Conservation (phyloP, 768 basidiomycete genomes). For the Nidula microcarpa region DNA sequence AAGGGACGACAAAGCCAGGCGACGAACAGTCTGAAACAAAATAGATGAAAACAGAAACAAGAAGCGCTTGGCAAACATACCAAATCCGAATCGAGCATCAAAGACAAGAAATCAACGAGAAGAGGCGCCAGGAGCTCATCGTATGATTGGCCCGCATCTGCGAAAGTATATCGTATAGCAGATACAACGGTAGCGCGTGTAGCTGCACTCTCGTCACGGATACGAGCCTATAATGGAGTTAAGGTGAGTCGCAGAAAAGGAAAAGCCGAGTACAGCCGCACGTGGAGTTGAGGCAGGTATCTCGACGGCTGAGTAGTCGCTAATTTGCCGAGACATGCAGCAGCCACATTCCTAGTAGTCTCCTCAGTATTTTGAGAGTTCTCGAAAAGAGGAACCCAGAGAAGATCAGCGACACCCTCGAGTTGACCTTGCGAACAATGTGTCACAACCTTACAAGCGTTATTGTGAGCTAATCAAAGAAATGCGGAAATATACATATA, state of each 20-base stretch:
- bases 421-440: constrained; percentile 85
- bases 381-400: constrained; percentile 92
- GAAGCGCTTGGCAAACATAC: constrained; percentile 36
- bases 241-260: not conserved
- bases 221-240: constrained; percentile 47
- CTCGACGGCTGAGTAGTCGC: constrained; percentile 87
- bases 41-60: not conserved
- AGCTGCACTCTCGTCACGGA: constrained; percentile 63
- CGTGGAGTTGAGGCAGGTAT: constrained; percentile 92
- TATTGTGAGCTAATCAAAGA: not conserved
- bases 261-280: constrained; percentile 25
- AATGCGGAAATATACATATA: not conserved
- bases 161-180: constrained; percentile 92
- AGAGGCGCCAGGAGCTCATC: constrained; percentile 89
- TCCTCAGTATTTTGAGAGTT: constrained; percentile 90
- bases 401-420: constrained; percentile 80
- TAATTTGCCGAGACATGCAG: constrained; percentile 94
- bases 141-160: constrained; percentile 79
- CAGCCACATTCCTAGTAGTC: constrained; percentile 89
- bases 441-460: constrained; percentile 68
- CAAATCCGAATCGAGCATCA: constrained; percentile 86
- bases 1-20: constrained; percentile 83
- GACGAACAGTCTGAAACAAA: constrained; percentile 71
- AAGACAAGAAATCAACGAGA: constrained; percentile 85
- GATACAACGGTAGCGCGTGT: constrained; percentile 88